Conservation (phyloP, 768 basidiomycete genomes). For the Postia placenta region DNA sequence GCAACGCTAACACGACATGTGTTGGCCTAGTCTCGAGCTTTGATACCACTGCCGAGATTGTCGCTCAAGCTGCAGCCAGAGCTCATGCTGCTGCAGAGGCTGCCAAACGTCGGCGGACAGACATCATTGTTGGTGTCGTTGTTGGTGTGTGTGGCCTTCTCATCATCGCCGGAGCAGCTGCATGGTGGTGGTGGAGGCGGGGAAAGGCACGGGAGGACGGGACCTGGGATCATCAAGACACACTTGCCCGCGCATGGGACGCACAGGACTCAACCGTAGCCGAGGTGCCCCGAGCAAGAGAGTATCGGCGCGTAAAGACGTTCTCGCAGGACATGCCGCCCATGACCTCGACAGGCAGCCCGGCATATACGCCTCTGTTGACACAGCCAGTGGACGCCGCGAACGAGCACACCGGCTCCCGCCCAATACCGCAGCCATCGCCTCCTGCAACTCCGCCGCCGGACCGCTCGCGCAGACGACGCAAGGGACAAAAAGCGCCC, state of each 20-base stretch:
- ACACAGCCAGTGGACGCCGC: neutral
- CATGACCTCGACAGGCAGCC: neutral
- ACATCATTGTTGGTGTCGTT: conserved; percentile 27
- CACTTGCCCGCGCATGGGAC: neutral
- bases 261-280: neutral
- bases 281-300: neutral
- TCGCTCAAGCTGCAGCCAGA: conserved; percentile 14
- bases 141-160: conserved; percentile 24
- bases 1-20: conserved; percentile 29
- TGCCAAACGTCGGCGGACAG: conserved; percentile 15
- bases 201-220: conserved; percentile 2
- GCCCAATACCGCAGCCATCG: neutral
- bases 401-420: neutral
- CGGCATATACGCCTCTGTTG: neutral
- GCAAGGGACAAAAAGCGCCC: neutral
- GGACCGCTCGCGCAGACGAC: neutral
- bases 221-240: conserved; percentile 8
- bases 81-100: conserved; percentile 8
- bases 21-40: conserved; percentile 25
- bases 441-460: neutral
- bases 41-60: conserved; percentile 19
- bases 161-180: conserved; percentile 19
- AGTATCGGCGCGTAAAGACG: neutral
- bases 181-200: conserved; percentile 19
- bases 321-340: neutral